Base-by-base conservation (phyloP, 495 filamentous ascomycete genomes). In the Friedmanniomyces endolithicus region DNA sequence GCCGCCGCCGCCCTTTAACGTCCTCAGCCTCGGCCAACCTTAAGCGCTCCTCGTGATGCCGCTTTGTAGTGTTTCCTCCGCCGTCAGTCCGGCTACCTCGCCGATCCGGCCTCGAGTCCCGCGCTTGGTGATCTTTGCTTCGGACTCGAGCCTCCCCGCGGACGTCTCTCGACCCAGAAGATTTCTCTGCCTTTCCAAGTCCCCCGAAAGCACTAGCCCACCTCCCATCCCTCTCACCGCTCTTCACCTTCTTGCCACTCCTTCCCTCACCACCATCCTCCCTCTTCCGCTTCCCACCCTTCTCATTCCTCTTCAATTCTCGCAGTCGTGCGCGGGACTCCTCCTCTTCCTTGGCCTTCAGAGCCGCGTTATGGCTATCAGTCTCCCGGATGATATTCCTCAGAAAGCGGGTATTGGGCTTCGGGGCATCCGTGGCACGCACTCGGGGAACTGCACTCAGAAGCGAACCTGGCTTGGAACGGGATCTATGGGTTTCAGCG, bases 391-490 rank as follows among this genome's bases (percentile, higher is more conserved):
- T 85, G 50, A 97, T 85, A 59, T 92, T 86, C 24, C 83, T 80
- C 12, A 98, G 73, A 61, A 97, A 97, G 41, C 86, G 75, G 0
- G 85, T 95, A 62, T 98, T 97, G 14, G 90, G 87, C 62, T 88
- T 95, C 2, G 87, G 87, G 50, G 88, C 86, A 40, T 60, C 53
- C 17, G 27, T 14, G 6, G n/a, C 14, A 34, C 31, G n/a, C 8
- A 7, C 14, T 23, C 23, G 33, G 20, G 37, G 27, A 3, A 3
- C 27, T 31, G 19, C 14, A 19, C 20, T 23, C n/a, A 39, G 35
- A 7, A 55, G 46, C n/a, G 47, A 44, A 3, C 52, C 34, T 8
- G 34, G 25, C 1, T 27, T 55, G 11, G 27, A 31, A 9, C 27
- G 27, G 9, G 27, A 9, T 31, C 47, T 39, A 39, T 55, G 55